phyloP scores from a whole-genome alignment of 1,139 yeast genomes.

The Trichomonascaceae sp. region DNA sequence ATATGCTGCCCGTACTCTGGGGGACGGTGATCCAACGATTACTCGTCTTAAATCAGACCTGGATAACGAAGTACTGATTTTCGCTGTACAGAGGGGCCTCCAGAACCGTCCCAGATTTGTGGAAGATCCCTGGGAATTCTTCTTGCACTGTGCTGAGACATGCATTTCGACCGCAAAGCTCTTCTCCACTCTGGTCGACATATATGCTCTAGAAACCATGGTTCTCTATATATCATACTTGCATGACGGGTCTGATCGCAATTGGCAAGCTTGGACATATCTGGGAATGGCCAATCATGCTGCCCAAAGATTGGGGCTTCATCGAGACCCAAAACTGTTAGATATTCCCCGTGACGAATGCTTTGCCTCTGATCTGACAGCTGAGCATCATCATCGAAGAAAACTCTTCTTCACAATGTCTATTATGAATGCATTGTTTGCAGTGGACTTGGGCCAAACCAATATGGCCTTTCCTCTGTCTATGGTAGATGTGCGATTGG shows the following conservation, averaged over 20 bases:
- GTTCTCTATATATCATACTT: slow-evolving; percentile 13
- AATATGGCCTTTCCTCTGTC: slow-evolving; percentile 10
- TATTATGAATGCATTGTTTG: slow-evolving; percentile 12
- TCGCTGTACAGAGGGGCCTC: slow-evolving; percentile 9
- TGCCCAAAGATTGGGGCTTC: slow-evolving; percentile 16
- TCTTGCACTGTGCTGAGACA: slow-evolving; percentile 15
- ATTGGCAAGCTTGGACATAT: slow-evolving; percentile 17
- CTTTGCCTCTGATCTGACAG: neutral
- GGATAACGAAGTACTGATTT: slow-evolving; percentile 8
- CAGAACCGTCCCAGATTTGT: slow-evolving; percentile 13
- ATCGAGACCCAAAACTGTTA: slow-evolving; percentile 14
- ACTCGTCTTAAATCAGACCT: slow-evolving; percentile 11
- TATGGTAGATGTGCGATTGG: slow-evolving; percentile 4
- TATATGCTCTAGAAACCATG: slow-evolving; percentile 12
- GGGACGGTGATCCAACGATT: slow-evolving; percentile 8
- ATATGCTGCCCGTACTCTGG: slow-evolving; percentile 12
- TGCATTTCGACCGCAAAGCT: slow-evolving; percentile 11
- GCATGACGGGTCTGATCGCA: slow-evolving; percentile 17
- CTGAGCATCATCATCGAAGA: slow-evolving; percentile 4
- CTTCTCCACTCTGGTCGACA: slow-evolving; percentile 11
- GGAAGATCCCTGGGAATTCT: slow-evolving; percentile 17
- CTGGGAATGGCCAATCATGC: slow-evolving; percentile 17
- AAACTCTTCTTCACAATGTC: slow-evolving; percentile 11
- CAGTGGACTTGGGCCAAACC: slow-evolving; percentile 15
- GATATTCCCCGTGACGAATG: neutral